Evolutionary conservation across 1,284 basidiomycete species (phyloP), one percentile per base, ranked within the genome.

Genomic region (Malassezia equina): DNA sequence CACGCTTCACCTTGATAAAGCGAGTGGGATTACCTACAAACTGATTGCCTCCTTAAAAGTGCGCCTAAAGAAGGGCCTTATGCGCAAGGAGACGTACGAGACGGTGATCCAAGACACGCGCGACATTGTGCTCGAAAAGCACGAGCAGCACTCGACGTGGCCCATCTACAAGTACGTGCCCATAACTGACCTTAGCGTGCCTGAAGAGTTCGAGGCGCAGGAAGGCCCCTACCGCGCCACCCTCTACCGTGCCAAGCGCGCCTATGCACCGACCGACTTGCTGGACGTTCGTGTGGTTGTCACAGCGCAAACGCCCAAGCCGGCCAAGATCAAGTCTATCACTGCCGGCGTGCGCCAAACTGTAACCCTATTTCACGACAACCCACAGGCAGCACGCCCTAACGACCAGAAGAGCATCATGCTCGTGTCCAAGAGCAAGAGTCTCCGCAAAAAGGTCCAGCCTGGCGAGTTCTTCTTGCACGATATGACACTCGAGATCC

Each of bases 61-160:
- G 12, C 54, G 63, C 19, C 59, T 52, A 36, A 62, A 64, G 23
- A 68, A 64, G 40, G 65, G 64, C 27, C 59, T 73, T 54, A 61
- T 73, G 25, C 61, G 42, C 23, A 34, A 44, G 21, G n/a, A 27
- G 8, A 11, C 3, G 34, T 44, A 51, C 27, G 28, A 45, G 28
- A 36, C 23, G 7, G 34, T 28, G 13, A 34, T 56, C 17, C 58
- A 71, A 29, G 64, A 64, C 41, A 63, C 60, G 6, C 65, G 65
- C 47, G 62, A 64, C 0, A 46, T 73, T 23, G 61, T 62, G 51
- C 59, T 73, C 29, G 68, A 69, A 49, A 73, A 73, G 59, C 70
- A 73, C 60, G 71, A 73, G 45, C 59, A 72, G 3, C 71, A 72
- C 53, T 68, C 69, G 9, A 61, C 63, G 9, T 72, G 70, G 68